Evolutionary conservation across 1,284 basidiomycete genomes (phyloP), one percentile per base, ranked within the genome.

Genomic region (Schizopora paradoxa): DNA sequence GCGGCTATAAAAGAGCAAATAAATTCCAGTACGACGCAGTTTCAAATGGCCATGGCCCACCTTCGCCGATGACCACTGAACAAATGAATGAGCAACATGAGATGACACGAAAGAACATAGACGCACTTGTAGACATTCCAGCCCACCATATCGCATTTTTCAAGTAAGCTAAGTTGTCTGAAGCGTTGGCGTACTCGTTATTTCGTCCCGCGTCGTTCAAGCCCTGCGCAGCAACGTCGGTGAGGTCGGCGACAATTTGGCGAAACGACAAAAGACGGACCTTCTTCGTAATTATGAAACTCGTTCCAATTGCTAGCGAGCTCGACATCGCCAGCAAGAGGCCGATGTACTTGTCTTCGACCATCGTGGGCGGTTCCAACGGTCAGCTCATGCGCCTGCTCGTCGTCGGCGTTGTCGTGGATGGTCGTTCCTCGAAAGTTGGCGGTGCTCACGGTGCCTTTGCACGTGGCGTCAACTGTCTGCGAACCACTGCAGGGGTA

Each of bases 61-160:
- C 67, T 85, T 96, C 93, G 45, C 93, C 93, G 25, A 93, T 61
- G 28, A 94, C 73, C 77, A 96, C 92, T 94, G 58, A 1, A 51
- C 34, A 44, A 34, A 45, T 42, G 48, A 54, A 53, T 47, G 49
- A 14, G 41, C 26, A 50, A 36, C 26, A 52, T n/a, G 35, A 22
- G 45, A 27, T 47, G 27, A 44, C 26, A 35, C 10, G 41, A 41
- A n/a, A 45, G 39, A 40, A 28, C 41, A 26, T 11, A 18, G 29
- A 82, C 91, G 68, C 65, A 96, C 93, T 77, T 13, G 90, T 95
- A 26, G 82, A 73, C 75, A 98, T 96, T 37, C 95, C 95, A 3
- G 87, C 87, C 96, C 95, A 99, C 95, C 96, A 99, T 58, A 96
- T 86, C 25, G 92, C 90, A 70, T 92, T 99, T 56, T 76, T 80